These are phyloP conservation scores for Cordyceps militaris DNA, from an alignment of 2,329 filamentous ascomycete species.

Conservation along the genomic window DNA sequence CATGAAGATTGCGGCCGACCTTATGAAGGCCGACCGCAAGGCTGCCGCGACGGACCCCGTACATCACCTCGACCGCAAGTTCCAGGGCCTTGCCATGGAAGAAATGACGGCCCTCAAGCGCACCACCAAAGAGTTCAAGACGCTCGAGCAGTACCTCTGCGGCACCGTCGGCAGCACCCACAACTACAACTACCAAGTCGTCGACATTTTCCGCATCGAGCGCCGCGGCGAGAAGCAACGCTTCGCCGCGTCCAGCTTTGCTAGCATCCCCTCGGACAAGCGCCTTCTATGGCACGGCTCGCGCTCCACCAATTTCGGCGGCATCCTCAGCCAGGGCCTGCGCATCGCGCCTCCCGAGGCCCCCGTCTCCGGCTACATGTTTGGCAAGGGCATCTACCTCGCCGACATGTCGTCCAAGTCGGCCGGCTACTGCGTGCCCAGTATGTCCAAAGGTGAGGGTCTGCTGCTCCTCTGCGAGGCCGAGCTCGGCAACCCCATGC, in stretches of 20 bases:
- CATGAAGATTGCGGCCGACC: constrained; percentile 73
- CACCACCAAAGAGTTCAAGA: constrained; percentile 53
- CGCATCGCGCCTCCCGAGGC: constrained; percentile 85
- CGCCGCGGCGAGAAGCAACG: constrained; percentile 64
- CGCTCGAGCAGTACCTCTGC: constrained; percentile 60
- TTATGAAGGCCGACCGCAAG: constrained; percentile 60
- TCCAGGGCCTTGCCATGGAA: constrained; percentile 60
- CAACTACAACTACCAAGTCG: constrained; percentile 48
- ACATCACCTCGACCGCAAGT: constrained; percentile 66
- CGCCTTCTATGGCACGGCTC: constrained; percentile 85
- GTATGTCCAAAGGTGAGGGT: constrained; percentile 59
- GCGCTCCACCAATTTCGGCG: constrained; percentile 74
- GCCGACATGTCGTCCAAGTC: constrained; percentile 81
- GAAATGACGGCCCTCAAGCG: constrained; percentile 67
- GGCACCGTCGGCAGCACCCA: constrained; percentile 64
- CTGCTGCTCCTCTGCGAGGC: constrained; percentile 79
- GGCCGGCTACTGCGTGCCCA: constrained; percentile 64
- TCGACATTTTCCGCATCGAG: constrained; percentile 78
- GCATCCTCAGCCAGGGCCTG: constrained; percentile 79
- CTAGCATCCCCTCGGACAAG: constrained; percentile 54
- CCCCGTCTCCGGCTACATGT: constrained; percentile 76
- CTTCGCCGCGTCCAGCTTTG: constrained; percentile 51
- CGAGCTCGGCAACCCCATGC: constrained; percentile 65
- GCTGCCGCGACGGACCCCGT: constrained; percentile 38
- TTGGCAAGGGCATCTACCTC: constrained; percentile 83